Evolutionary conservation across 176 grass and related monocot species (phyloP).

Genomic region (Olyra latifolia): DNA sequence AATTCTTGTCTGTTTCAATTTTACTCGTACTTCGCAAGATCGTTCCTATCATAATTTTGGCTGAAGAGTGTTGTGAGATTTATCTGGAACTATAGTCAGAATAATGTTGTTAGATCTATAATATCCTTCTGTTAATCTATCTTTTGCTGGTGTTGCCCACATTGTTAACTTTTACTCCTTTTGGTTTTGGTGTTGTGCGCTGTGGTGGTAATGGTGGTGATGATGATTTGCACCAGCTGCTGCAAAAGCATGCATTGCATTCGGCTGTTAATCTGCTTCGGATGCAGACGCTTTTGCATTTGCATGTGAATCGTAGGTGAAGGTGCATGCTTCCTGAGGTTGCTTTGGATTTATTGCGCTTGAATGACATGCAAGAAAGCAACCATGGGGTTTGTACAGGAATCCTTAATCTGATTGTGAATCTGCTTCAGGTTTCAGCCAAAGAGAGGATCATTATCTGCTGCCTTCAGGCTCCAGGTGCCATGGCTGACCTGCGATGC

Average conservation of each 20-base stretch:
- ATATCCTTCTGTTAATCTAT: conserved; percentile 14
- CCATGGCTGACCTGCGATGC: too few species aligned
- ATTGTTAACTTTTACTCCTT: background rate
- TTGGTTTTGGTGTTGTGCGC: background rate
- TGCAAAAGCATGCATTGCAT: background rate
- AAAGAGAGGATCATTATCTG: too few species aligned
- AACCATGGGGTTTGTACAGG: background rate
- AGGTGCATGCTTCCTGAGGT: background rate
- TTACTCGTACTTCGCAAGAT: conserved; percentile 7
- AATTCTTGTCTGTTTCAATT: background rate
- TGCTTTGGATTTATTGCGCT: background rate
- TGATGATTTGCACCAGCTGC: background rate
- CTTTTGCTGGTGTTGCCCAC: background rate
- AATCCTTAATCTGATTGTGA: too few species aligned
- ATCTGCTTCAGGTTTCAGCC: background rate
- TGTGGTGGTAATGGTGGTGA: background rate
- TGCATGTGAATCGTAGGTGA: background rate
- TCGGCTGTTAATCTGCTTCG: background rate
- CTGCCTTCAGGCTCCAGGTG: too few species aligned
- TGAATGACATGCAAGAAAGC: background rate
- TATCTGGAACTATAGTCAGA: conserved; percentile 40
- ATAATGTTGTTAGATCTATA: conserved; percentile 46
- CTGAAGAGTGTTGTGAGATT: conserved; percentile 50
- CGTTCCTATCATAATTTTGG: conserved; percentile 49
- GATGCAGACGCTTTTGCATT: background rate